phyloP scores from a whole-genome alignment of 2,329 filamentous ascomycete species.

The Verticillium zaregamsianum region DNA sequence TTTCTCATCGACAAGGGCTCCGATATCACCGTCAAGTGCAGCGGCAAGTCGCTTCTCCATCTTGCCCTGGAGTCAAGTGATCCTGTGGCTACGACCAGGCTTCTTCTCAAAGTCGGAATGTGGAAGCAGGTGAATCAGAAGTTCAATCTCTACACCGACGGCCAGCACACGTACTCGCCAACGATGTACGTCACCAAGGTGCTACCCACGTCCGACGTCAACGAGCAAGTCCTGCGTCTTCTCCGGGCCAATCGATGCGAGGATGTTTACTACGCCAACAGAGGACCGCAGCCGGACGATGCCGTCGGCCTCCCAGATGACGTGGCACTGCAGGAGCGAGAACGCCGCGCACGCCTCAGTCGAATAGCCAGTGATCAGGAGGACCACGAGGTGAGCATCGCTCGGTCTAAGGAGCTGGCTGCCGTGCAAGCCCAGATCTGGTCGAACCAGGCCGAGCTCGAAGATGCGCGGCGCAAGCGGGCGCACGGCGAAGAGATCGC shows the following conservation, averaged over 20 bases:
- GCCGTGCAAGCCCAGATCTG: conserved; percentile 47
- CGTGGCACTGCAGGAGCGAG: conserved; percentile 44
- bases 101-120: conserved; percentile 58
- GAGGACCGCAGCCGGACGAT: conserved; percentile 48
- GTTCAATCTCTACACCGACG: conserved; percentile 50
- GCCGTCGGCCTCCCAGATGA: conserved; percentile 48
- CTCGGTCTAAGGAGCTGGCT: conserved; percentile 47
- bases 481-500: conserved; percentile 40
- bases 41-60: conserved; percentile 55
- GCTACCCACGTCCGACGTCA: conserved; percentile 32
- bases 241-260: conserved; percentile 47
- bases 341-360: conserved; percentile 41
- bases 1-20: conserved; percentile 53
- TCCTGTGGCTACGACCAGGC: conserved; percentile 49
- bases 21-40: conserved; percentile 49
- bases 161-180: conserved; percentile 56
- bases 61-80: conserved; percentile 56
- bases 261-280: conserved; percentile 51
- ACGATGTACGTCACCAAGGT: conserved; percentile 57
- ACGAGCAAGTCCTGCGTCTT: conserved; percentile 39
- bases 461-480: conserved; percentile 45
- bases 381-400: conserved; percentile 43
- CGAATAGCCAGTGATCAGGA: conserved; percentile 42
- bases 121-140: conserved; percentile 62
- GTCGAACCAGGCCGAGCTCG: conserved; percentile 42